Conservation (phyloP, 2,329 filamentous ascomycete genomes). For the Colletotrichum shisoi region DNA sequence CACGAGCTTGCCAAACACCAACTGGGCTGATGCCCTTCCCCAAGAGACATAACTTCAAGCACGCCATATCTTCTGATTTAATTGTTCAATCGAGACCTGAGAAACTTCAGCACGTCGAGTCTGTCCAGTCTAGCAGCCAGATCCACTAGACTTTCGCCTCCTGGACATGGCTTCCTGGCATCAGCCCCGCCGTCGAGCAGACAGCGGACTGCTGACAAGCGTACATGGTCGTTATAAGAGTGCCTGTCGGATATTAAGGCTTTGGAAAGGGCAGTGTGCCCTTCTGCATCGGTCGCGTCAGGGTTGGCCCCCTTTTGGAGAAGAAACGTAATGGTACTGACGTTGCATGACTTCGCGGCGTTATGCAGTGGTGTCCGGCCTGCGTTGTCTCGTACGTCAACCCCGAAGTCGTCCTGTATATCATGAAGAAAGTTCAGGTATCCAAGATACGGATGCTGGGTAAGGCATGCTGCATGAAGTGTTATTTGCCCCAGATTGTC, state of each 20-base stretch:
- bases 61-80: rapidly evolving
- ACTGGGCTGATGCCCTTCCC: no score
- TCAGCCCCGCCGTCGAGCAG: neutral
- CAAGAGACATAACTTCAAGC: neutral
- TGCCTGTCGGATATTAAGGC: rapidly evolving
- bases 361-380: neutral
- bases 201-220: neutral
- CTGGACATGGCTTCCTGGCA: neutral
- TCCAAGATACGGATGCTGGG: rapidly evolving
- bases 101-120: rapidly evolving
- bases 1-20: no score
- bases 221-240: rapidly evolving
- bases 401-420: neutral
- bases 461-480: neutral
- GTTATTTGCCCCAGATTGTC: neutral
- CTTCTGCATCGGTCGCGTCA: neutral
- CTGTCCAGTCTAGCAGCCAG: neutral
- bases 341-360: rapidly evolving
- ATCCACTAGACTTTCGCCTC: neutral
- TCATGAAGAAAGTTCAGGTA: neutral
- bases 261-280: neutral
- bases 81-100: neutral
- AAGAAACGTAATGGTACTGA: rapidly evolving
- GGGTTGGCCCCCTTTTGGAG: neutral
- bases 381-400: neutral